Percentiles rank a stretch among this genome's conserved stretches.
These are phyloP conservation scores for Trypanosoma vivax DNA, from an alignment of 208 protist genomes.

Conservation along the genomic window DNA sequence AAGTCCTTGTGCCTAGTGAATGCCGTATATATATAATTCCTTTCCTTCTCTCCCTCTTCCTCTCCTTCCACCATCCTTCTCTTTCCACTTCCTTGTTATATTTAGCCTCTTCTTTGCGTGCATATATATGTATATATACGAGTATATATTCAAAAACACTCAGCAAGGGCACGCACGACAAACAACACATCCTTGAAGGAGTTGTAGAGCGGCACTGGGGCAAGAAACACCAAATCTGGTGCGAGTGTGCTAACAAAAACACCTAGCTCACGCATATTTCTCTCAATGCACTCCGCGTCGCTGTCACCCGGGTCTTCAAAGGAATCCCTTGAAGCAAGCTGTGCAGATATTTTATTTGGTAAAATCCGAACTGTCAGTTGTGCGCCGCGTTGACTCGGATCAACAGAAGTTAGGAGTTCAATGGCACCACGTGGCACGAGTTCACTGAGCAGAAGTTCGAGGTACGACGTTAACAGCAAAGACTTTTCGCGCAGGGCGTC, in stretches of 20 bases:
- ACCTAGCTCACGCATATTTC: constrained; percentile 40
- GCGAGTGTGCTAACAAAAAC: constrained; percentile 47
- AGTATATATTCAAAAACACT: constrained; percentile 26
- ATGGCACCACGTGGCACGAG: constrained; percentile 51
- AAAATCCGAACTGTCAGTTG: constrained; percentile 87
- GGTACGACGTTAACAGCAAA: constrained; percentile 81
- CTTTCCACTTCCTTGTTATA: constrained; percentile 1
- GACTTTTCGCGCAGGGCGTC: constrained; percentile 73
- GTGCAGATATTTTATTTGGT: constrained; percentile 32
- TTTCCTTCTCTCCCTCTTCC: neutral
- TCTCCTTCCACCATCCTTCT: constrained; percentile 1
- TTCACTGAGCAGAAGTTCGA: constrained; percentile 79
- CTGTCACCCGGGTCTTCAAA: constrained; percentile 29
- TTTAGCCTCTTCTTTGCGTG: neutral
- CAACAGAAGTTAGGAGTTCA: constrained; percentile 80
- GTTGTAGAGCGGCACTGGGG: constrained; percentile 91
- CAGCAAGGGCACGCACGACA: constrained; percentile 41
- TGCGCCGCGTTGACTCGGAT: constrained; percentile 74
- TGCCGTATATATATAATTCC: constrained; percentile 35
- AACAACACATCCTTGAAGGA: constrained; percentile 83
- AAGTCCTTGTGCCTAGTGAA: too few relatives aligned
- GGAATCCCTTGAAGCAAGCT: constrained; percentile 1
- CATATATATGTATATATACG: neutral
- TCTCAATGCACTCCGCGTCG: constrained; percentile 41
- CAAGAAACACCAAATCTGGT: constrained; percentile 65